These are phyloP conservation scores for Pyracantha coccinea DNA, from an alignment of 331 rosid genomes.

Conservation along the genomic window DNA sequence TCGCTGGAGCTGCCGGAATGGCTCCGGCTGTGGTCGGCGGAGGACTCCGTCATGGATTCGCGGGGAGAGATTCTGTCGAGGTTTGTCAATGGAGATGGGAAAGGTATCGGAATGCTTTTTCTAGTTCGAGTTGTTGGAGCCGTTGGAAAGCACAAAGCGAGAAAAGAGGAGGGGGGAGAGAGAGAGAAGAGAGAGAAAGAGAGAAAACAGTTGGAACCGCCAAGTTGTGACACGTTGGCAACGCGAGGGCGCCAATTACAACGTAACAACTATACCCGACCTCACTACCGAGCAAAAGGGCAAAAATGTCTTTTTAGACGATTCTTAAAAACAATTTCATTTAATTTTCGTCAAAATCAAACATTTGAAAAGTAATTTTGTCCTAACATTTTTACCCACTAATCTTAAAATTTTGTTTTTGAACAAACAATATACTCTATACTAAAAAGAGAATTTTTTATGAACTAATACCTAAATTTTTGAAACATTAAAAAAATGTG, in stretches of 20 bases:
- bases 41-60: conserved; percentile 21
- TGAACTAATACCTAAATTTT: too few species aligned
- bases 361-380: too few species aligned
- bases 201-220: neutral
- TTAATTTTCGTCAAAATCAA: too few species aligned
- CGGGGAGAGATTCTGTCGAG: neutral
- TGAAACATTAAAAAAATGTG: too few species aligned
- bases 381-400: too few species aligned
- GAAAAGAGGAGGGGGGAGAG: neutral
- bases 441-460: too few species aligned
- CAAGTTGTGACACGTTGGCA: neutral
- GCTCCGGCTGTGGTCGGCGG: conserved; percentile 6
- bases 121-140: neutral
- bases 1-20: conserved; percentile 37
- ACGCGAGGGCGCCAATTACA: neutral
- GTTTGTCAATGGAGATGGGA: neutral
- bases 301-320: too few species aligned
- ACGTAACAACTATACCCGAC: neutral
- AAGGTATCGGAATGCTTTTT: neutral
- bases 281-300: neutral
- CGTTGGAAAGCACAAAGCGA: neutral
- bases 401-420: too few species aligned
- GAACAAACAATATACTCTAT: too few species aligned
- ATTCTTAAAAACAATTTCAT: too few species aligned
- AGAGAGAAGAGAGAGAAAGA: neutral